These are phyloP conservation scores for Fusarium torulosum DNA, from an alignment of 2,329 filamentous ascomycete genomes.

Conservation along the genomic window DNA sequence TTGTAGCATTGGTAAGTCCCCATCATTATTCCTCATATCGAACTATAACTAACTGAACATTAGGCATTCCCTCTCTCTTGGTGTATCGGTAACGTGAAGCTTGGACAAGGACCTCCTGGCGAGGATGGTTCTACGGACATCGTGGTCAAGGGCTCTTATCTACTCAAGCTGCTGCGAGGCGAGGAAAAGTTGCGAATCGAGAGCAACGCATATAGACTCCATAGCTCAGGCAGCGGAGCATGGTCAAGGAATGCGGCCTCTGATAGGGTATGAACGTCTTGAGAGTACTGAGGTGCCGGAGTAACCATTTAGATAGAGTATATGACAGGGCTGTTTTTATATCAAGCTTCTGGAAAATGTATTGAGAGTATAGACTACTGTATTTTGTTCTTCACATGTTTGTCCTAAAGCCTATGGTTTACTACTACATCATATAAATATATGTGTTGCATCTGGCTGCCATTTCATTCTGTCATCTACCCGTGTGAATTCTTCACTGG, in stretches of 20 bases:
- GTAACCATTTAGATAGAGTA: neutral
- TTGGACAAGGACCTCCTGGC: constrained; percentile 45
- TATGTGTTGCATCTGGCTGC: too few species aligned
- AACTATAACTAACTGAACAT: constrained; percentile 14
- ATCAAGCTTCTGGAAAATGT: neutral
- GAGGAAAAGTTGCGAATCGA: constrained; percentile 29
- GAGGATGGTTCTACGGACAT: constrained; percentile 47
- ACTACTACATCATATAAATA: too few species aligned
- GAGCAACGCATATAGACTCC: constrained; percentile 28
- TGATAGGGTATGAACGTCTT: neutral
- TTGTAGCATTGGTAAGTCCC: constrained; percentile 60
- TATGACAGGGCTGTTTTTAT: neutral
- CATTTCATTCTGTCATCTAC: too few species aligned
- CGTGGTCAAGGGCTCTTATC: constrained; percentile 49
- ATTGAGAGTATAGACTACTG: too few species aligned
- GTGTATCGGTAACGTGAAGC: constrained; percentile 51
- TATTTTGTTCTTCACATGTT: too few species aligned
- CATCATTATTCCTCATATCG: neutral
- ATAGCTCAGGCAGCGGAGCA: constrained; percentile 25
- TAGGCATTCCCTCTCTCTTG: constrained; percentile 47
- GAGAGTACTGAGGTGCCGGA: too few species aligned
- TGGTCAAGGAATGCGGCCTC: constrained; percentile 17
- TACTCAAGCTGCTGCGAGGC: constrained; percentile 46
- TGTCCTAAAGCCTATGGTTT: too few species aligned
- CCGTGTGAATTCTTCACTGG: too few species aligned